Base-by-base conservation (phyloP, 306 rosid species). In the Medicago lupulina region DNA sequence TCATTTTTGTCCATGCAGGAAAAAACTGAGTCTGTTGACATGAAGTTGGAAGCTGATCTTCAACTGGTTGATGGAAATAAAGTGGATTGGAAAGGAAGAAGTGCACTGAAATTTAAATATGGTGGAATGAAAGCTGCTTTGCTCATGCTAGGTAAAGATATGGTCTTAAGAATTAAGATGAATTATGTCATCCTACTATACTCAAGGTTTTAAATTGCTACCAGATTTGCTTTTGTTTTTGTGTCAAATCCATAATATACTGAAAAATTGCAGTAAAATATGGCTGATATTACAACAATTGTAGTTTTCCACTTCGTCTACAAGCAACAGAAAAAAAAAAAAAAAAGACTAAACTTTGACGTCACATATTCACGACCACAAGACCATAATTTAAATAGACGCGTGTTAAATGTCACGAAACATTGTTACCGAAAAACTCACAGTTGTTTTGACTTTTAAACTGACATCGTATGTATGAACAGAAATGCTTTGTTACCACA, bases 41-140 rank as follows among this genome's bases (percentile, higher is more conserved):
- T 21, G n/a, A 54, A 63, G 70, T 4, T n/a, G 53, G 80, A 60
- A 84, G 40, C 31, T 63, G 88, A 83, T 43, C 11, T 80, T 64
- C 47, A 53, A 46, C 38, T 84, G 2, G 89, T 88, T 76, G 91
- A 88, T 71, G 96, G 87, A 62, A 92, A 63, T 63, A 79, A 95
- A 83, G 91, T 90, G 77, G 98, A 95, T 67, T 95, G 98, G 98
- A 92, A 89, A 83, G 97, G 97, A 89, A 95, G 93, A 73, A 34
- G 67, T 16, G 98, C 93, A 78, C 50, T 83, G 43, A 92, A 82
- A 58, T 14, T 84, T 78, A 81, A 84, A 68, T 97, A 95, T 84
- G 98, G 98, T 7, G 98, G 98, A 23, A 47, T 71, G 65, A 79
- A 14, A 82, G 77, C 86, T 63, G 60, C 91, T 64, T 15, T 82